Percentiles rank a stretch among this genome's conserved stretches.
phyloP scores from a whole-genome alignment of 345 rosid species.

The Durio zibethinus region DNA sequence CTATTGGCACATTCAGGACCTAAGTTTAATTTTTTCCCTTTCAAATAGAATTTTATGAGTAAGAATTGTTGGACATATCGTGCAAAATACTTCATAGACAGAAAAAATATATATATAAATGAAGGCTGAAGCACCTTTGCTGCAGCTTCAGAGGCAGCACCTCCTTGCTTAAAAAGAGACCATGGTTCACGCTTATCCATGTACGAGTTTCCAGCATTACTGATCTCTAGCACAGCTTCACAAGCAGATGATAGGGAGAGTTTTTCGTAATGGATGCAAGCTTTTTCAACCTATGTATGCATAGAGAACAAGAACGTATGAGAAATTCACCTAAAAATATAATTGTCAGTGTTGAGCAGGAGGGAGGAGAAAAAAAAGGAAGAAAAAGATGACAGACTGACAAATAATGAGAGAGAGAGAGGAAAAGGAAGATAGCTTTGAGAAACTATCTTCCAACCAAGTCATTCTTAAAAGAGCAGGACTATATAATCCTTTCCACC shows the following conservation, averaged over 20 bases:
- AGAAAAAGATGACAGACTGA: neutral
- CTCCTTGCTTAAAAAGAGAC: slow-evolving; percentile 89
- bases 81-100: neutral
- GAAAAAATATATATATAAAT: neutral
- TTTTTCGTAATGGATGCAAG: slow-evolving; percentile 56
- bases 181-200: slow-evolving; percentile 86
- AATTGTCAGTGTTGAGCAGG: neutral
- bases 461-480: neutral
- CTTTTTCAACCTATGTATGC: slow-evolving; percentile 56
- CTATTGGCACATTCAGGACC: neutral
- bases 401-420: neutral
- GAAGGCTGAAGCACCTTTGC: slow-evolving; percentile 54
- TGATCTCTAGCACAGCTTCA: slow-evolving; percentile 80
- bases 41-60: neutral
- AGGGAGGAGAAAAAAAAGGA: neutral
- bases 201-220: slow-evolving; percentile 82
- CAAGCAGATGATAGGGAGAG: slow-evolving; percentile 76
- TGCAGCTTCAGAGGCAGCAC: slow-evolving; percentile 72
- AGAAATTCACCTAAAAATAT: neutral
- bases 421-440: neutral
- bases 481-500: too few relatives aligned
- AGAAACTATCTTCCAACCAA: neutral
- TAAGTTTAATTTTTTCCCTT: neutral
- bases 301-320: neutral
- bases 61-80: neutral